These are phyloP conservation scores for Botrytis paeoniae DNA, from an alignment of 2,329 filamentous ascomycete genomes.

Conservation along the genomic window DNA sequence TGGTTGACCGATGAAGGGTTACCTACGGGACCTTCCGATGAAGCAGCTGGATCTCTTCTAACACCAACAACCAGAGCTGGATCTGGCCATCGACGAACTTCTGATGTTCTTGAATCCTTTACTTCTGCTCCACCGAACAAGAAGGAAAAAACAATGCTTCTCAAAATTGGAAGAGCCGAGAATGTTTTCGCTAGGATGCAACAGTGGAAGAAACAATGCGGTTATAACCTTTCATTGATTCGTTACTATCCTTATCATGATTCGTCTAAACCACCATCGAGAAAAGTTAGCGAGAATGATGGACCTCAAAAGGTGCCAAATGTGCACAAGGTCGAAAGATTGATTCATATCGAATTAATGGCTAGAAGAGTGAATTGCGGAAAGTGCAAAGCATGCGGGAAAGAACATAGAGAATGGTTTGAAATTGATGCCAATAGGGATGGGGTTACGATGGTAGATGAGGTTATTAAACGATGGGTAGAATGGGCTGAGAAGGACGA, in stretches of 20 bases:
- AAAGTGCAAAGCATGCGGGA: conserved; percentile 74
- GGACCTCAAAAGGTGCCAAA: conserved; percentile 73
- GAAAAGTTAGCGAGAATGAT: conserved; percentile 27
- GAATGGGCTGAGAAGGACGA: conserved; percentile 54
- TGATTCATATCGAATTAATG: conserved; percentile 87
- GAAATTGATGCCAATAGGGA: conserved; percentile 73
- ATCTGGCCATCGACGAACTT: conserved; percentile 44
- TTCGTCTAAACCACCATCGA: conserved; percentile 19
- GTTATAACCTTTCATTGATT: conserved; percentile 81
- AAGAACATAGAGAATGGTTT: conserved; percentile 93
- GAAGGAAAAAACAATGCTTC: conserved; percentile 57
- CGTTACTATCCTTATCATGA: conserved; percentile 82
- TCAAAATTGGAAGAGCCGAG: conserved; percentile 65
- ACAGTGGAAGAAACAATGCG: conserved; percentile 92
- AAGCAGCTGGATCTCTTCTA: conserved; percentile 58
- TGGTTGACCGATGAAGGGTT: conserved; percentile 76
- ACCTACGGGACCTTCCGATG: conserved; percentile 52
- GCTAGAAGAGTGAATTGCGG: conserved; percentile 52
- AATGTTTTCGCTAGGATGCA: conserved; percentile 91
- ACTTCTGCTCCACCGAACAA: conserved; percentile 39
- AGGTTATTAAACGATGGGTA: conserved; percentile 80
- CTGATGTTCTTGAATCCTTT: conserved; percentile 54
- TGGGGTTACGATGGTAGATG: conserved; percentile 66
- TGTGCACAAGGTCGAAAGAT: conserved; percentile 80
- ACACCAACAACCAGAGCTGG: conserved; percentile 46